These are phyloP conservation scores for Chenopodium formosanum DNA, from an alignment of 148 eudicot genomes.

Conservation along the genomic window DNA sequence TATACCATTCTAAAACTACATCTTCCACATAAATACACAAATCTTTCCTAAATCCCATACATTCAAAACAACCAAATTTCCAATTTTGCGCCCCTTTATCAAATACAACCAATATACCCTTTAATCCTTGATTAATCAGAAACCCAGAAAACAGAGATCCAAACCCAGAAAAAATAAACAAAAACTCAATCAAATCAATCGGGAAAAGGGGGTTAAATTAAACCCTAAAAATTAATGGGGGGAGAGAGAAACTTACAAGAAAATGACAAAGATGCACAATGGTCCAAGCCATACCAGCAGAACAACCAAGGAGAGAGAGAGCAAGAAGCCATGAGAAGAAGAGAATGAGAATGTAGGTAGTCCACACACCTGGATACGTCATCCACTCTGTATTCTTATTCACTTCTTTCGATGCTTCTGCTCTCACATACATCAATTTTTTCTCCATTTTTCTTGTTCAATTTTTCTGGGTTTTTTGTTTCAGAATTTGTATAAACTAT, in stretches of 20 bases:
- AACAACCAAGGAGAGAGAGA: constrained; percentile 61
- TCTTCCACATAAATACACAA: not conserved
- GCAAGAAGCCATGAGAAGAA: constrained; percentile 72
- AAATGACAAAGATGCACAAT: constrained; percentile 69
- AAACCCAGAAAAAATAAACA: not conserved
- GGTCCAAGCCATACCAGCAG: constrained; percentile 87
- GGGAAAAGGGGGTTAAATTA: not conserved
- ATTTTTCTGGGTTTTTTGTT: no score
- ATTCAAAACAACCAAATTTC: not conserved
- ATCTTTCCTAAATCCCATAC: not conserved
- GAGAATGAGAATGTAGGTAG: constrained; percentile 60
- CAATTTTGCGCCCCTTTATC: not conserved
- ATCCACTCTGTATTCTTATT: constrained; percentile 83
- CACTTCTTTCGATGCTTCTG: constrained; percentile 63
- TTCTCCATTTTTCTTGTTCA: constrained; percentile 17
- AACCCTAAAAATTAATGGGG: not conserved
- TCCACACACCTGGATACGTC: constrained; percentile 83
- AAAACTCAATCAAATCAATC: not conserved
- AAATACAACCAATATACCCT: not conserved
- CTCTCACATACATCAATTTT: constrained; percentile 47
- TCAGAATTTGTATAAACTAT: not conserved
- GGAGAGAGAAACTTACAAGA: constrained; percentile 34
- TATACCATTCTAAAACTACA: not conserved
- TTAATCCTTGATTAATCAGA: not conserved
- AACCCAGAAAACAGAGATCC: not conserved